Percentiles rank a stretch among this genome's conserved stretches.
phyloP scores from a whole-genome alignment of 73 alveolate species.

The Blepharisma stoltei region DNA sequence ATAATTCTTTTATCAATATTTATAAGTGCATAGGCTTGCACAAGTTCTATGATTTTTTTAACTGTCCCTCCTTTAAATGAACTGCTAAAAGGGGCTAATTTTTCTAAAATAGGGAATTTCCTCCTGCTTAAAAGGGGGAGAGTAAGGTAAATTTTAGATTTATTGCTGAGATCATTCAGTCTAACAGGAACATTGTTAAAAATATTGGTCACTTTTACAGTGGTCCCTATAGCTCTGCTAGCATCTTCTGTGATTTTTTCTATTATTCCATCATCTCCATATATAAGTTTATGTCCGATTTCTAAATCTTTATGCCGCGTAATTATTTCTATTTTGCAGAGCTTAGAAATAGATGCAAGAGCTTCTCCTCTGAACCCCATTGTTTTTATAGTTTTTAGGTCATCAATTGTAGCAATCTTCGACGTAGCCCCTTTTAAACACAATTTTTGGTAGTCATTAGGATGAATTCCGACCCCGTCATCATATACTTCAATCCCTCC shows the following conservation, averaged over 20 bases:
- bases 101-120: no score
- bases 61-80: no score
- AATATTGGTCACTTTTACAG: conserved; percentile 60
- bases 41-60: not conserved
- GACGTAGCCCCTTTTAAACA: conserved; percentile 12
- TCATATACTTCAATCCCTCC: conserved; percentile 77
- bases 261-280: conserved; percentile 47
- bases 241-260: conserved; percentile 34
- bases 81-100: no score
- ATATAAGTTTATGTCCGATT: conserved; percentile 54
- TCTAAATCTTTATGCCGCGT: conserved; percentile 70
- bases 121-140: no score
- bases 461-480: conserved; percentile 92
- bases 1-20: not conserved
- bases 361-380: conserved; percentile 98
- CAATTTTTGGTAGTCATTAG: conserved; percentile 60
- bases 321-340: conserved; percentile 72
- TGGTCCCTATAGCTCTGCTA: conserved; percentile 72
- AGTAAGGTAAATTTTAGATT: not conserved
- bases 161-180: not conserved
- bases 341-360: conserved; percentile 76
- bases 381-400: conserved; percentile 53
- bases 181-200: conserved; percentile 80
- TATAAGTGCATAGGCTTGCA: not conserved
- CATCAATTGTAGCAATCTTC: not conserved